Conservation (phyloP, 179 eudicot species). For the Carnegiea gigantea region DNA sequence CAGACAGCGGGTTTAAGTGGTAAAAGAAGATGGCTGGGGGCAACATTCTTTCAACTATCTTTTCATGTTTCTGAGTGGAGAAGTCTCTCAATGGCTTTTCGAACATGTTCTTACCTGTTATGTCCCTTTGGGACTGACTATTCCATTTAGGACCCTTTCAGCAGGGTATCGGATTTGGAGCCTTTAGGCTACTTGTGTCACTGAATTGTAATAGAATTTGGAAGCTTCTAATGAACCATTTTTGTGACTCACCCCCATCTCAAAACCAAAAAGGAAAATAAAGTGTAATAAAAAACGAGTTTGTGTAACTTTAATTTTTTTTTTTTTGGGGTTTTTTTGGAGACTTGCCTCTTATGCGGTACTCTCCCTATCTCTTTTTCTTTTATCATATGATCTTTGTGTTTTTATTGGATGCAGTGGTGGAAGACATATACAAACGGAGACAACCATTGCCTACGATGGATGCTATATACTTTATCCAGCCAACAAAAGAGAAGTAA, state of each 20-base stretch:
- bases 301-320: not conserved
- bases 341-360: not conserved
- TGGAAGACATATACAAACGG: slow-evolving; percentile 91
- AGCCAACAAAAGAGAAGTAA: slow-evolving; percentile 96
- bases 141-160: not conserved
- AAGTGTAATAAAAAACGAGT: not conserved
- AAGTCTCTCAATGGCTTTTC: not conserved
- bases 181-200: slow-evolving; percentile 6
- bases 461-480: slow-evolving; percentile 96
- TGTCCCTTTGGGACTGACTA: not conserved
- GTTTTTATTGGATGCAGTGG: slow-evolving; percentile 57
- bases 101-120: not conserved
- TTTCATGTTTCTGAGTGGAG: not conserved
- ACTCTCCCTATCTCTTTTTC: not conserved
- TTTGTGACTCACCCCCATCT: not conserved
- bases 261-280: not conserved
- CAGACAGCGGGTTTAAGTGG: not conserved
- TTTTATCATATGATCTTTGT: slow-evolving; percentile 14
- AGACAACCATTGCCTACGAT: slow-evolving; percentile 91
- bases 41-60: not conserved
- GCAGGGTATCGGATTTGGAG: not conserved
- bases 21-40: not conserved
- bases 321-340: not conserved
- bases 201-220: slow-evolving; percentile 3
- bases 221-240: not conserved